phyloP scores from a whole-genome alignment of 495 filamentous ascomycete genomes.

The Letharia columbiana region DNA sequence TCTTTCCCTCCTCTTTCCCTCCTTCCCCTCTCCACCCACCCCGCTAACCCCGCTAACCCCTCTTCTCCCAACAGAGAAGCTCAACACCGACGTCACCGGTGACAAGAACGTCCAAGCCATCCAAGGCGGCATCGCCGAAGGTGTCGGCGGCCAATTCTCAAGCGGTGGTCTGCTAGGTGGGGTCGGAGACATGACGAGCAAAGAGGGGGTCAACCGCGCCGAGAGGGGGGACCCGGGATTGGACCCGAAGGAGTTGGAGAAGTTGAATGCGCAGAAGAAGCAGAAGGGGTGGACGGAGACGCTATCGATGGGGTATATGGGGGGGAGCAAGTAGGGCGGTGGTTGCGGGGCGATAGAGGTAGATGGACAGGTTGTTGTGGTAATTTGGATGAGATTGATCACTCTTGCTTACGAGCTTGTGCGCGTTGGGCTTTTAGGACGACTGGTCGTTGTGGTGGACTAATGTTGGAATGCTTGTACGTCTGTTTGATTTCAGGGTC shows the following conservation, averaged over 20 bases:
- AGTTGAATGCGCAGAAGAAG: constrained; percentile 26
- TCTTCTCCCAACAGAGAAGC: constrained; percentile 39
- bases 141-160: constrained; percentile 47
- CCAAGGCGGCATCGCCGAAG: constrained; percentile 48
- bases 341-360: not conserved
- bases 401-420: not conserved
- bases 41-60: not conserved
- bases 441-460: not conserved
- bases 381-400: not conserved
- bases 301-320: constrained; percentile 18
- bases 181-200: constrained; percentile 44
- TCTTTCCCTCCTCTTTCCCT: not conserved
- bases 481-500: not conserved
- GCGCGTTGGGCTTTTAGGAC: not conserved
- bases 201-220: constrained; percentile 49
- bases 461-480: not conserved
- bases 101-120: constrained; percentile 48
- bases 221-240: constrained; percentile 49
- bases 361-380: not conserved
- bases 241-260: constrained; percentile 18
- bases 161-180: constrained; percentile 48
- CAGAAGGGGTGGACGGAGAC: constrained; percentile 22
- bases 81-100: constrained; percentile 53
- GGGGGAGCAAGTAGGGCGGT: constrained; percentile 11
- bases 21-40: not conserved